phyloP scores from a whole-genome alignment of 805 yeast genomes.

The Pichia eremophila region DNA sequence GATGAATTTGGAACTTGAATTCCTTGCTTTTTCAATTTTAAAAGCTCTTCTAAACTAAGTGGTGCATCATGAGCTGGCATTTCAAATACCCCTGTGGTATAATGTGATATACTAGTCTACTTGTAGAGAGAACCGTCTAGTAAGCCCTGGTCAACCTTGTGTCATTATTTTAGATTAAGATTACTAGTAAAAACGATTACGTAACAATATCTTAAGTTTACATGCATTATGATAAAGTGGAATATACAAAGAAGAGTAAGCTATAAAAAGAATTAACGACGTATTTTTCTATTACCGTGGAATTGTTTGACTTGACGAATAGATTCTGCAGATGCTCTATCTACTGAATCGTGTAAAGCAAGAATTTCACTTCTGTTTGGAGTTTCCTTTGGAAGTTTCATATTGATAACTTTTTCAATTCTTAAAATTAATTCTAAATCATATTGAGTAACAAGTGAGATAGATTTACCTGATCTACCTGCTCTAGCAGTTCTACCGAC shows the following conservation, averaged over 20 bases:
- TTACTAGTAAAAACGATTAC: too few species aligned
- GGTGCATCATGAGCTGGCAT: conserved; percentile 20
- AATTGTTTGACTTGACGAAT: conserved; percentile 66
- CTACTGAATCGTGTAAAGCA: conserved; percentile 78
- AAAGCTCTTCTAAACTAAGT: conserved; percentile 28
- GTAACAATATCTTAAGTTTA: too few species aligned
- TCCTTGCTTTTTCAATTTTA: conserved; percentile 24
- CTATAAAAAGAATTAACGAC: neutral
- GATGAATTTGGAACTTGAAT: conserved; percentile 3
- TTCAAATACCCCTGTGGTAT: neutral
- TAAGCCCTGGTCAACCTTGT: too few species aligned
- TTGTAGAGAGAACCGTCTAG: too few species aligned
- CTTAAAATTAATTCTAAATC: conserved; percentile 83
- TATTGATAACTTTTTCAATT: conserved; percentile 78
- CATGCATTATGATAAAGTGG: too few species aligned
- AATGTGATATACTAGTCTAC: too few species aligned
- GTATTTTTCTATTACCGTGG: conserved; percentile 28
- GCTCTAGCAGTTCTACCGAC: conserved; percentile 98
- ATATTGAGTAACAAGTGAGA: conserved; percentile 87
- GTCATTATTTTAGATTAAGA: too few species aligned
- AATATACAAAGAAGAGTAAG: too few species aligned
- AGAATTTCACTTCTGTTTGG: conserved; percentile 70
- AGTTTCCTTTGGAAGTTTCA: conserved; percentile 75
- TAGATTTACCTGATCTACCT: conserved; percentile 79
- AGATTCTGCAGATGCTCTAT: conserved; percentile 85